These are phyloP conservation scores for Trichophyton mentagrophytes DNA, from an alignment of 2,329 filamentous ascomycete genomes.

Conservation along the genomic window DNA sequence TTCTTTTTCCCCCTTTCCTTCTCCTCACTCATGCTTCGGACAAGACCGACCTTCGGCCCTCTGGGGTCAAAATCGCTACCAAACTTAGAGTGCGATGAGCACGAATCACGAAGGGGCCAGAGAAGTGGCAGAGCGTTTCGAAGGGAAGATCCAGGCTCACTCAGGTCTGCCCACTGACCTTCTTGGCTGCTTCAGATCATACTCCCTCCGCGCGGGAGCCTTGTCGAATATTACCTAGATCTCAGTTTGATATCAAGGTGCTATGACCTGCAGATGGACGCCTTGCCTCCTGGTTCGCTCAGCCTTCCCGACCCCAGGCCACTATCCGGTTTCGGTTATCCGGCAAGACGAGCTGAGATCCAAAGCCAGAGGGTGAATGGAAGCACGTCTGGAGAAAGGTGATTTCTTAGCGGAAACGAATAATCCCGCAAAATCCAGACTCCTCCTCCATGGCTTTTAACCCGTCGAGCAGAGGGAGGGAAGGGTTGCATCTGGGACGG, in stretches of 20 bases:
- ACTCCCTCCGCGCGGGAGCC: not conserved
- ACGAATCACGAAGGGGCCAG: not conserved
- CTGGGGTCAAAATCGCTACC: not conserved
- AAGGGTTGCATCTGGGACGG: not conserved
- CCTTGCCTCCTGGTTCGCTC: not conserved
- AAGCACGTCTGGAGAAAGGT: not conserved
- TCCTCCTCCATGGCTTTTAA: not conserved
- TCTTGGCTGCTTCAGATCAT: not conserved
- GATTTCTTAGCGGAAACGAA: not conserved
- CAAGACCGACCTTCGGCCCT: not conserved
- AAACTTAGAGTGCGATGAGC: not conserved
- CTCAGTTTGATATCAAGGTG: not conserved
- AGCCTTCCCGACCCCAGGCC: not conserved
- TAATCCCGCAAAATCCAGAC: not conserved
- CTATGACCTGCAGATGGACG: constrained; percentile 3
- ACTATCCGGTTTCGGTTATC: not conserved
- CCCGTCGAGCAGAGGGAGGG: not conserved
- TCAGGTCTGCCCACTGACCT: not conserved
- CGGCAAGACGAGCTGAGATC: not conserved
- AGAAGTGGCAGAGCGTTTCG: not conserved
- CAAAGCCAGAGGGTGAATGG: not conserved
- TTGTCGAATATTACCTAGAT: not conserved
- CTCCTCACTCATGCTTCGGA: not conserved
- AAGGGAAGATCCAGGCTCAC: not conserved
- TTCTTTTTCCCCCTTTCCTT: not conserved